Base-by-base conservation (phyloP, 2,329 filamentous ascomycete species). In the Pseudocercospora pini-densiflorae region DNA sequence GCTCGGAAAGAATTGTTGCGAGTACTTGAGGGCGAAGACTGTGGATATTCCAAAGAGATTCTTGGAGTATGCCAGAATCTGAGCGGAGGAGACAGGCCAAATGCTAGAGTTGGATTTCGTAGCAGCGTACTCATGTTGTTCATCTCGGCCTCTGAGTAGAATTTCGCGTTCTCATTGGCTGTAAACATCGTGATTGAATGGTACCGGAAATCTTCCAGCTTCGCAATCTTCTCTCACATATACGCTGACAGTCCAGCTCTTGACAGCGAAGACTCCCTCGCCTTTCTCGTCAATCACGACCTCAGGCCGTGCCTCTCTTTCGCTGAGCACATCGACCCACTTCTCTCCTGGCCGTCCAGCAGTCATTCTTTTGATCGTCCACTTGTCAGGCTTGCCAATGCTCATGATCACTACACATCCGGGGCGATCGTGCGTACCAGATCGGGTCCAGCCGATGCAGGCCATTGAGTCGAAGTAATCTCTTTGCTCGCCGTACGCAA, bases 401-500 rank as follows among this genome's bases (percentile, higher is more conserved):
- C 71, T 74, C 64, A 79, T 71, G 45, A 79, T 69, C 0, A 77
- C 71, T 0, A 71, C 77, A 60, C 77, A 79, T 23, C 77, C 76
- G 5, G 69, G 71, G 23, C 65, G 59, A 66, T 83, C 82, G 72
- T 78, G 78, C 0, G 80, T 81, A 14, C 85, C 85, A 53, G 80
- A 79, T 8, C 86, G 80, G 45, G 87, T 85, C 80, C 85, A 89
- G 60, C 88, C 89, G 62, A 92, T 83, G 75, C 87, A 90, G 61
- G 86, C 85, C 12, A 83, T 78, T 9, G 82, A 78, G 71, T 89
- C 85, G 69, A 88, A 88, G 73, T 90, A 91, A 70, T 91, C 85
- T 49, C 83, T 79, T 74, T 91, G 89, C 24, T 82, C 78, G 7
- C 90, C 90, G 69, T 91, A 90, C 0, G 89, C 88, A 73, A 89